Conservation (phyloP, 1,139 yeast genomes). For the Hansenula lynferdii region DNA sequence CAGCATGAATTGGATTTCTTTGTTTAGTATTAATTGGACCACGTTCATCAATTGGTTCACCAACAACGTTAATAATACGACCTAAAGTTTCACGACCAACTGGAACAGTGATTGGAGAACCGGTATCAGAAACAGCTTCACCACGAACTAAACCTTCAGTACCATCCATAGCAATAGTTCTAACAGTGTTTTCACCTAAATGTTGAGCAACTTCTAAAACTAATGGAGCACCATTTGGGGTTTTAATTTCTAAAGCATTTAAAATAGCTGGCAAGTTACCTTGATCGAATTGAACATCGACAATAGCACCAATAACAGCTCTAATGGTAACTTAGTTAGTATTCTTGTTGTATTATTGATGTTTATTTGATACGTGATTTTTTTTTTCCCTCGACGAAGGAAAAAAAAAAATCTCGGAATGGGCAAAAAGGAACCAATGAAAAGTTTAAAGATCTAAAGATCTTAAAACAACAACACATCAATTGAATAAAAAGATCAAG, state of each 20-base stretch:
- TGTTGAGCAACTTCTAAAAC: slow-evolving; percentile 99
- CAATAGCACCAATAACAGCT: slow-evolving; percentile 99
- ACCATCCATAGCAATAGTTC: slow-evolving; percentile 99
- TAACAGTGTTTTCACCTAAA: slow-evolving; percentile 99
- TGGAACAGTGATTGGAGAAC: slow-evolving; percentile 98
- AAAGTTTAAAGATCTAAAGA: no score
- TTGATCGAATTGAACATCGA: slow-evolving; percentile 98
- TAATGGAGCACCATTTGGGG: slow-evolving; percentile 58
- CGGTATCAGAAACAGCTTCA: slow-evolving; percentile 85
- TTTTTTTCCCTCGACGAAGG: neutral
- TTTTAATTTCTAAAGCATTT: slow-evolving; percentile 89
- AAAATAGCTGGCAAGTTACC: slow-evolving; percentile 96
- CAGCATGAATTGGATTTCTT: slow-evolving; percentile 98
- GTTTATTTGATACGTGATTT: no score
- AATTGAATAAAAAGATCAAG: no score
- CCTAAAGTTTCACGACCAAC: slow-evolving; percentile 99
- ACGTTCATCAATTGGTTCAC: slow-evolving; percentile 99
- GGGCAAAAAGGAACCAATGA: no score
- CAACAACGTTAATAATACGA: slow-evolving; percentile 96
- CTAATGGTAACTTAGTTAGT: slow-evolving; percentile 34
- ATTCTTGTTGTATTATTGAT: no score
- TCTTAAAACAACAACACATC: no score
- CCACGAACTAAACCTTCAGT: slow-evolving; percentile 99
- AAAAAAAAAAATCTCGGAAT: neutral
- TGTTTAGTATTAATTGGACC: slow-evolving; percentile 93